Evolutionary conservation across 164 flowering plant species (phyloP), one percentile per base, ranked within the genome.

Genomic region (Berberis thunbergii): DNA sequence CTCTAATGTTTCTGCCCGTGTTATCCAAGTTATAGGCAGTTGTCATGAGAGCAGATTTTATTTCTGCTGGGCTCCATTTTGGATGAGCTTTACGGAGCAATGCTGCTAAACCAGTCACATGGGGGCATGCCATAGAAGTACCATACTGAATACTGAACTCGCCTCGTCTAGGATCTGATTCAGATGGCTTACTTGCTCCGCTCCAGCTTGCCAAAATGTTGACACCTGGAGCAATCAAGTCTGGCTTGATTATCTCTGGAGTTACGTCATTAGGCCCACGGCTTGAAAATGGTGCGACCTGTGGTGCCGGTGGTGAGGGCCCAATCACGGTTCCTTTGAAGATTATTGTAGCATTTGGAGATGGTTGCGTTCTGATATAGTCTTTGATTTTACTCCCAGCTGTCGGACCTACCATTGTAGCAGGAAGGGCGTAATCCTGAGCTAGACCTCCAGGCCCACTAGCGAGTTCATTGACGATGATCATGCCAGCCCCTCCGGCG

Each of bases 401-500:
- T 0, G 46, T 68, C 44, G 74, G 74, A 3, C 94, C 97, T 6
- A 94, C 89, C 91, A 81, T 80, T 0, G 95, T 80, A 0, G 95
- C 86, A 0, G 95, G 92, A 6, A 91, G 60, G 11, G 91, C 77
- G 66, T 94, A 95, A 0, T 86, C 65, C 59, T 94, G 91, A 1
- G 97, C 89, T 10, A 84, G 62, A 10, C 87, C 78, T 68, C 83
- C 92, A 55, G 91, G 95, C 8, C 97, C 96, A 54, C 75, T 82
- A 3, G 73, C 87, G 0, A 62, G 85, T 0, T 85, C 74, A 67
- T 87, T 87, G 0, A 88, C 84, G 4, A 88, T 64, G 5, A 94
- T 87, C 97, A 94, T 82, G 1, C 84, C 98, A 0, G 63, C 68
- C 0, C 98, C 98, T 4, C 96, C 95, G 4, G 96, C 92, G 7